phyloP scores from a whole-genome alignment of 2,329 filamentous ascomycete species.

The Leptodontidium sp. region DNA sequence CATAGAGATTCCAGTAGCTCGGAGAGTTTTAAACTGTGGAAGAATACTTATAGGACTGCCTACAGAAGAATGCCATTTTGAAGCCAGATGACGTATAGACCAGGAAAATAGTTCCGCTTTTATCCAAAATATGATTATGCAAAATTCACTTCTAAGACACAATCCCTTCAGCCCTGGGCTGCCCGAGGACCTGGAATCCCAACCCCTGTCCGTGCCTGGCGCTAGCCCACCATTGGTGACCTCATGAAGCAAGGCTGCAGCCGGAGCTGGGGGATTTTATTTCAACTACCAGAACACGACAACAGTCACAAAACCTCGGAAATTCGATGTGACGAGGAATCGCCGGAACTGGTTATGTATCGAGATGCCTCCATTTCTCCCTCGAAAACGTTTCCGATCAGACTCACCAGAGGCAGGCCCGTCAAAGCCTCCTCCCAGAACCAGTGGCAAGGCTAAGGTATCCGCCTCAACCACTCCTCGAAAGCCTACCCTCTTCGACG shows the following conservation, averaged over 20 bases:
- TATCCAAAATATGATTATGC: too few relatives aligned
- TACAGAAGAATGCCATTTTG: too few relatives aligned
- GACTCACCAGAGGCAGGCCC: conserved; percentile 48
- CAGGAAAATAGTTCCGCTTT: too few relatives aligned
- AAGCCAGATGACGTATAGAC: too few relatives aligned
- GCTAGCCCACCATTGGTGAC: conserved; percentile 29
- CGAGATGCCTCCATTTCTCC: conserved; percentile 72
- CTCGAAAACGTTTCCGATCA: conserved; percentile 71
- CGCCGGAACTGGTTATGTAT: conserved; percentile 13
- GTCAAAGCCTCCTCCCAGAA: conserved; percentile 37
- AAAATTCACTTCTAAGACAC: too few relatives aligned
- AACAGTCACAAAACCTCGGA: background rate
- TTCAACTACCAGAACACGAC: background rate
- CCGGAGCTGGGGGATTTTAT: conserved; percentile 3
- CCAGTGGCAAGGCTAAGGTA: conserved; percentile 41
- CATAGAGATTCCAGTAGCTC: too few relatives aligned
- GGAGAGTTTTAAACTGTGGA: too few relatives aligned
- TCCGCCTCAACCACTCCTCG: conserved; percentile 48
- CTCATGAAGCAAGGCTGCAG: conserved; percentile 30
- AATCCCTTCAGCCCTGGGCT: background rate
- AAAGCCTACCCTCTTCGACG: conserved; percentile 68
- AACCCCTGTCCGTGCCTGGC: conserved; percentile 32
- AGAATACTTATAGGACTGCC: too few relatives aligned
- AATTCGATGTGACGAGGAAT: background rate
- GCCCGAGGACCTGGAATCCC: background rate